phyloP scores from a whole-genome alignment of 495 filamentous ascomycete species.

The Aspergillus coremiiformis region DNA sequence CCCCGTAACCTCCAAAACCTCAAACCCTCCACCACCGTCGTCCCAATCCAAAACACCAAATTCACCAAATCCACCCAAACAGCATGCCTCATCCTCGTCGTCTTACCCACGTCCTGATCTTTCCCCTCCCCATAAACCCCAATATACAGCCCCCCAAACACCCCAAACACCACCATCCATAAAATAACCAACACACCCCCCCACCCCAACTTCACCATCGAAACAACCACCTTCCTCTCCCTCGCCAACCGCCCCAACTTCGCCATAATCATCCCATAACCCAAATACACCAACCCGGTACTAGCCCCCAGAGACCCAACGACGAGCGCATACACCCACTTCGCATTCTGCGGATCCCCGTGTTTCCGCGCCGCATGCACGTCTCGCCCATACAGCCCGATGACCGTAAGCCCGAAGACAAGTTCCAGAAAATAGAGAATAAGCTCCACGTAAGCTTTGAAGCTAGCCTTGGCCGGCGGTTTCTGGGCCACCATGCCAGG shows the following conservation, averaged over 20 bases:
- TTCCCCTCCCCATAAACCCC: conserved; percentile 50
- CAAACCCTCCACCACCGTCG: conserved; percentile 35
- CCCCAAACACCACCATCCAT: conserved; percentile 73
- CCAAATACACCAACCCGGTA: conserved; percentile 52
- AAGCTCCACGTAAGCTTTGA: conserved; percentile 25
- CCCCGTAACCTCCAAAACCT: conserved; percentile 28
- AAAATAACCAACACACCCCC: conserved; percentile 61
- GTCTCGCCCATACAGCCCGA: conserved; percentile 71
- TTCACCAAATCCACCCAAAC: conserved; percentile 77
- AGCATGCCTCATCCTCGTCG: conserved; percentile 74
- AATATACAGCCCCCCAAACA: conserved; percentile 78
- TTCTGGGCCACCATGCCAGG: too few relatives aligned
- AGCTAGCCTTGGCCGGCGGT: neutral
- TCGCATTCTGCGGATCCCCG: conserved; percentile 45
- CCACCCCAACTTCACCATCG: conserved; percentile 54
- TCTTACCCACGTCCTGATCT: conserved; percentile 43
- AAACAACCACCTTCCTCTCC: conserved; percentile 4
- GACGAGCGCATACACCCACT: conserved; percentile 73
- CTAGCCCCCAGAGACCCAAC: conserved; percentile 53
- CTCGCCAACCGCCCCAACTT: conserved; percentile 14
- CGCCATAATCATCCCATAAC: conserved; percentile 49
- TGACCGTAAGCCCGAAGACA: conserved; percentile 63
- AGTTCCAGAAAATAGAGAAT: conserved; percentile 63
- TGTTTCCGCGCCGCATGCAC: conserved; percentile 50
- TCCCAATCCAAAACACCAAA: conserved; percentile 63